Conservation (phyloP, 768 basidiomycete genomes). For the Tulasnella sp. region DNA sequence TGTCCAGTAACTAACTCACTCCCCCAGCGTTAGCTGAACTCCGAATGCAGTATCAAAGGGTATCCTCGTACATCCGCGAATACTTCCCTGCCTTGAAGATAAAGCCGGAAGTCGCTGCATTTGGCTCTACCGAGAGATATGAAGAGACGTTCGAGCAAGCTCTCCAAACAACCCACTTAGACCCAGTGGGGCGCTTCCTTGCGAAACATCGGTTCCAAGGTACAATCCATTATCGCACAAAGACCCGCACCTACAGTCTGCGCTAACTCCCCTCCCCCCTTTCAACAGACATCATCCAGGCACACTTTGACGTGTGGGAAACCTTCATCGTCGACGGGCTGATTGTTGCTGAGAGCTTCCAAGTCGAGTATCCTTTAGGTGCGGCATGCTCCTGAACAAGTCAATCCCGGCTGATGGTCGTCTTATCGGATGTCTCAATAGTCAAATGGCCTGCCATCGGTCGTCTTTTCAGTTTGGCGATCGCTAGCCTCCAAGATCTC, state of each 20-base stretch:
- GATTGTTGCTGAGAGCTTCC: neutral
- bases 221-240: neutral
- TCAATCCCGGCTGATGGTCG: neutral
- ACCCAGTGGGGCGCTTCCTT: neutral
- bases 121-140: neutral
- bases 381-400: neutral
- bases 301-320: constrained; percentile 10
- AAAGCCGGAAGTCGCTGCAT: neutral
- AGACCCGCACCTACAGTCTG: neutral
- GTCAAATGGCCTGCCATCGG: constrained; percentile 9
- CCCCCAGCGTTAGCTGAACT: neutral
- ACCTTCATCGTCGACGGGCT: constrained; percentile 4
- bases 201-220: constrained; percentile 4
- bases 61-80: neutral
- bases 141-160: constrained; percentile 11
- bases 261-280: neutral
- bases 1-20: neutral
- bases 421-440: neutral
- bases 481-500: neutral
- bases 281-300: neutral
- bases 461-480: neutral
- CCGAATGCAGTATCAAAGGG: neutral
- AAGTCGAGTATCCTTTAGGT: constrained; percentile 6
- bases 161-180: neutral
- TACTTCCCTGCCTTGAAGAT: neutral